These are phyloP conservation scores for Immersiporthe knoxdaviesiana DNA, from an alignment of 2,329 filamentous ascomycete species.

Conservation along the genomic window DNA sequence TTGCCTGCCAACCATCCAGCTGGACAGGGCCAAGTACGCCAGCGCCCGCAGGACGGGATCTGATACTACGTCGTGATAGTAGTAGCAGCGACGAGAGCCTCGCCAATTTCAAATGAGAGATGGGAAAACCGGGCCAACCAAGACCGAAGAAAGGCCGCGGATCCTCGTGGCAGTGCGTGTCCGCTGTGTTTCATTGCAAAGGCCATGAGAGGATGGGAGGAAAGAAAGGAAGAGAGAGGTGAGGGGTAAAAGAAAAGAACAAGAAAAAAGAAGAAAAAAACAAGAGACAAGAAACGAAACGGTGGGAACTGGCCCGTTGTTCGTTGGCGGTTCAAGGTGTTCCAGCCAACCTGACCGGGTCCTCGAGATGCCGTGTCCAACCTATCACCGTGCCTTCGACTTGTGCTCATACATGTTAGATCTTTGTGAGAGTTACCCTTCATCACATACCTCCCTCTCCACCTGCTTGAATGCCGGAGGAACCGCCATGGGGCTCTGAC, in stretches of 20 bases:
- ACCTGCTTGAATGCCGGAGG: neutral
- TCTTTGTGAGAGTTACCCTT: neutral
- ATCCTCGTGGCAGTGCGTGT: neutral
- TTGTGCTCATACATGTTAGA: neutral
- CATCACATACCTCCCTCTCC: neutral
- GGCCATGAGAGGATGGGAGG: neutral
- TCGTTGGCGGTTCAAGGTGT: neutral
- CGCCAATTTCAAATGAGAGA: neutral
- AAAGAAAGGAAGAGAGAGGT: no score
- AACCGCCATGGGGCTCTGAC: neutral
- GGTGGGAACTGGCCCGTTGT: neutral
- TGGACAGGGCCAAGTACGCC: neutral
- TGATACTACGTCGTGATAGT: neutral
- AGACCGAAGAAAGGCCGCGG: neutral
- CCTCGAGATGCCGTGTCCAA: neutral
- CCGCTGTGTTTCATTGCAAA: neutral
- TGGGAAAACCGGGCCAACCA: neutral
- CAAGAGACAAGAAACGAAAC: neutral
- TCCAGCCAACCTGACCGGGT: neutral
- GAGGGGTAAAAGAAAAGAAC: neutral
- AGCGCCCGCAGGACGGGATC: constrained; percentile 8
- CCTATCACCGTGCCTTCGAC: neutral
- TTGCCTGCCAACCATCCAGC: neutral
- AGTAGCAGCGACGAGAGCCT: neutral
- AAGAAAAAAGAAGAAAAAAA: neutral